Percentiles rank a stretch among this genome's conserved stretches.
Conservation (phyloP, 768 basidiomycete species). For the Auricularia sp. region DNA sequence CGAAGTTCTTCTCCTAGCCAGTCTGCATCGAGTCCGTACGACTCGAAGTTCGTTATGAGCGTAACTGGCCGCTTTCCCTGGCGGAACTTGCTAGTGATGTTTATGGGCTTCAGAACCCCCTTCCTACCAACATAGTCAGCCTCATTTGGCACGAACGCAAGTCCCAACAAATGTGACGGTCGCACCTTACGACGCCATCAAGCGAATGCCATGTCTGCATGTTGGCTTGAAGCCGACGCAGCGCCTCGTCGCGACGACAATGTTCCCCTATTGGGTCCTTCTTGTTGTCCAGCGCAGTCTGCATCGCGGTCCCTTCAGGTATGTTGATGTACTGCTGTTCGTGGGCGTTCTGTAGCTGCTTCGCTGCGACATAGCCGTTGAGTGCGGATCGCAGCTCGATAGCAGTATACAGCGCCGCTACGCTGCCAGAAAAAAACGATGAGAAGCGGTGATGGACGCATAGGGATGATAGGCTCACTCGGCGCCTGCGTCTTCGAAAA, state of each 20-base stretch:
- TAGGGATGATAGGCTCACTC: slow-evolving; percentile 36
- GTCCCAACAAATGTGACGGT: slow-evolving; percentile 4
- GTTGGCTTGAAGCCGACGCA: slow-evolving; percentile 39
- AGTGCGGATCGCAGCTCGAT: slow-evolving; percentile 47
- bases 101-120: slow-evolving; percentile 61
- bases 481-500: slow-evolving; percentile 55
- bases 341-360: slow-evolving; percentile 51
- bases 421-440: slow-evolving; percentile 25
- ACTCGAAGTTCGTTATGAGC: slow-evolving; percentile 68
- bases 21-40: slow-evolving; percentile 57
- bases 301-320: slow-evolving; percentile 29
- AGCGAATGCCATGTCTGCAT: slow-evolving; percentile 79
- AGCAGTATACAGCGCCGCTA: slow-evolving; percentile 41
- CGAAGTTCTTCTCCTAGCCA: slow-evolving; percentile 71
- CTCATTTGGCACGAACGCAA: not conserved
- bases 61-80: slow-evolving; percentile 73
- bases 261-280: slow-evolving; percentile 12
- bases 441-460: slow-evolving; percentile 1
- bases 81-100: slow-evolving; percentile 58
- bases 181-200: slow-evolving; percentile 53
- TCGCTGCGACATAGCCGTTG: slow-evolving; percentile 49
- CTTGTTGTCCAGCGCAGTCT: slow-evolving; percentile 21
- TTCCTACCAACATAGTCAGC: slow-evolving; percentile 39
- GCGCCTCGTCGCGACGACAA: slow-evolving; percentile 44
- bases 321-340: slow-evolving; percentile 67